Evolutionary conservation across 306 rosid species (phyloP).

Genomic region (Luffa acutangula): DNA sequence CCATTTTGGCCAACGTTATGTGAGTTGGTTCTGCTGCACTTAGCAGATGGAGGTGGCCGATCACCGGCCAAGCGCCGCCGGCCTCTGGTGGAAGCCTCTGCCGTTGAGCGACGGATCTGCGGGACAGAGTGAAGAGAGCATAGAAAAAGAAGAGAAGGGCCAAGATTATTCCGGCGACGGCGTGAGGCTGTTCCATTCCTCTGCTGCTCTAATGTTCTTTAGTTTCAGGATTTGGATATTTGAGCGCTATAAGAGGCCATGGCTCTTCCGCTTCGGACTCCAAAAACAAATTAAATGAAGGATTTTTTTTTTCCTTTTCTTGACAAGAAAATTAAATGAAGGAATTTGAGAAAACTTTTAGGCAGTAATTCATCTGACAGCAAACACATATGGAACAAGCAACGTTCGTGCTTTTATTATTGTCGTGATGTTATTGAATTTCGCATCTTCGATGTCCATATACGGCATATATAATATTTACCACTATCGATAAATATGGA

Average conservation of each 20-base stretch:
- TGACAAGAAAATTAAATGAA: too few species aligned
- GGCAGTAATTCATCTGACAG: too few species aligned
- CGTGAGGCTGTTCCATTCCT: background rate
- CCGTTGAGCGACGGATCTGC: background rate
- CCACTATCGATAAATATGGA: too few species aligned
- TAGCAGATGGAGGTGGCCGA: background rate
- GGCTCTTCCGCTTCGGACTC: background rate
- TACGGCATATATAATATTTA: too few species aligned
- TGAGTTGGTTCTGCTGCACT: constrained; percentile 4
- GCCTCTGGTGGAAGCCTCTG: background rate
- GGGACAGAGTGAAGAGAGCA: background rate
- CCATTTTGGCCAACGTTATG: constrained; percentile 15
- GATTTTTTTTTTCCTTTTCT: too few species aligned
- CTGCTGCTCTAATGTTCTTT: too few species aligned
- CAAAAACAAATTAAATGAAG: background rate
- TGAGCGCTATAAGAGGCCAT: background rate
- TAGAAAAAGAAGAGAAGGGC: background rate
- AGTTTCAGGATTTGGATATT: too few species aligned
- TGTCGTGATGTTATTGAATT: too few species aligned
- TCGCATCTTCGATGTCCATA: too few species aligned
- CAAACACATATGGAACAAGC: too few species aligned
- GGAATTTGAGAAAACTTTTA: too few species aligned
- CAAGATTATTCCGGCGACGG: background rate
- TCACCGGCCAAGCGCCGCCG: background rate
- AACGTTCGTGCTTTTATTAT: too few species aligned